These are phyloP conservation scores for Puccinia hordei DNA, from an alignment of 1,284 basidiomycete genomes.

Conservation along the genomic window DNA sequence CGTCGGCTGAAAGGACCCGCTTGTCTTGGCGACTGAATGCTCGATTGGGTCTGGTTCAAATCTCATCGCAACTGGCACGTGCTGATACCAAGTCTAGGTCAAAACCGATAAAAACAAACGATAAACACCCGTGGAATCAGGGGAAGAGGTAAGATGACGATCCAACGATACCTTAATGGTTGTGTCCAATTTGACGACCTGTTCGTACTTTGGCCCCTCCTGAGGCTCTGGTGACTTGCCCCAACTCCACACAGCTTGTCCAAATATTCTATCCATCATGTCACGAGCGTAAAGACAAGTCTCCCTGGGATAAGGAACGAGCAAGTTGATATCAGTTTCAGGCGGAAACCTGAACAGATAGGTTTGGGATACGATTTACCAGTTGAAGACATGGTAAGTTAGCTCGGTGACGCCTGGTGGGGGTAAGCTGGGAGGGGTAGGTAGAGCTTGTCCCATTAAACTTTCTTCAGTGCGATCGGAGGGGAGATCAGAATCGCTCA, in stretches of 20 bases:
- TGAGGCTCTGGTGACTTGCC: background rate
- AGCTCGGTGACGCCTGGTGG: conserved; percentile 37
- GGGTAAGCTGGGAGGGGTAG: conserved; percentile 24
- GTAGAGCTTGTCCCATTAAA: conserved; percentile 20
- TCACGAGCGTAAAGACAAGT: conserved; percentile 39
- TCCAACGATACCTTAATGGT: conserved; percentile 28
- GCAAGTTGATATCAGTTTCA: background rate
- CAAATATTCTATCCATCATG: conserved; percentile 47
- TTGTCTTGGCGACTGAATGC: background rate
- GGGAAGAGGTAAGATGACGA: background rate
- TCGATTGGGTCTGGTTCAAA: conserved; percentile 41
- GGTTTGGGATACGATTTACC: conserved; percentile 9
- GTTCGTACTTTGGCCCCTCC: conserved; percentile 23
- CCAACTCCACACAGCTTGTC: conserved; percentile 43
- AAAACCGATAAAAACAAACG: background rate
- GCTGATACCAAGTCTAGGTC: conserved; percentile 32
- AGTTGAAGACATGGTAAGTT: conserved; percentile 45
- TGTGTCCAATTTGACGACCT: conserved; percentile 33
- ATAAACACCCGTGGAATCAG: background rate
- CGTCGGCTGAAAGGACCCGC: conserved; percentile 3
- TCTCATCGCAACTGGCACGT: conserved; percentile 27
- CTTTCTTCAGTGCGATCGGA: conserved; percentile 43
- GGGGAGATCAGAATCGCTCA: conserved; percentile 45
- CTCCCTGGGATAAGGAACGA: conserved; percentile 21
- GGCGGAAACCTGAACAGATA: background rate